Base-by-base conservation (phyloP, 495 filamentous ascomycete genomes). In the Podospora pseudocomata region DNA sequence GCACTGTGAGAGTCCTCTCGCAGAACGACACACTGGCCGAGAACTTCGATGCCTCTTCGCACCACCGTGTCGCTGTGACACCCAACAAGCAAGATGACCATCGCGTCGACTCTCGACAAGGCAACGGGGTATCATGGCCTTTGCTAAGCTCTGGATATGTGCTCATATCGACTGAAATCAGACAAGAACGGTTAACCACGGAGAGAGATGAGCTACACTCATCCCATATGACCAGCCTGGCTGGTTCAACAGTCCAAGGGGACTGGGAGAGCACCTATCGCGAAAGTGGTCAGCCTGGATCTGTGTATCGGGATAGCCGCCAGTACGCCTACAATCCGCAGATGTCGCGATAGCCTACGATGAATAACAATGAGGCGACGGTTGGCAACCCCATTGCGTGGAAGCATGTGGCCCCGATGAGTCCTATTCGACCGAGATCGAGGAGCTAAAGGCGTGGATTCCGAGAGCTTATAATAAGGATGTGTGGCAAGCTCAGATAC, bases 1-100 rank as follows among this genome's bases (percentile, higher is more conserved):
- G n/a, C 15, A 49, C 39, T 11, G 11, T 19, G 13, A n/a, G 55
- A 9, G 55, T 26, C 3, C n/a, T 32, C 3, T 61, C 59, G 23
- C 59, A 61, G 15, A 61, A 61, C 23, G 59, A 61, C 27, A 61
- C 59, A n/a, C 15, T 61, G 59, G 59, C 59, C 59, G 59, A 61
- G 26, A 16, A 61, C 2, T 61, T 32, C 59, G 59, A 61, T 32
- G 59, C 5, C 27, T 61, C 59, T 32, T 61, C 59, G 32, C 27
- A 61, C 27, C 27, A 61, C 27, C 59, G 59, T 27, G 59, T 61
- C 4, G 27, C 23, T 7, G 59, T 61, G 59, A 18, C 59, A 32
- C 59, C 59, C 18, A 26, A 58, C 23, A 58, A 58, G 18, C 55
- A 58, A 19, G 55, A 58, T 26, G 23, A n/a, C n/a, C 55, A 20